Conservation (phyloP, 2,329 filamentous ascomycete species). For the Xylaria sp. region DNA sequence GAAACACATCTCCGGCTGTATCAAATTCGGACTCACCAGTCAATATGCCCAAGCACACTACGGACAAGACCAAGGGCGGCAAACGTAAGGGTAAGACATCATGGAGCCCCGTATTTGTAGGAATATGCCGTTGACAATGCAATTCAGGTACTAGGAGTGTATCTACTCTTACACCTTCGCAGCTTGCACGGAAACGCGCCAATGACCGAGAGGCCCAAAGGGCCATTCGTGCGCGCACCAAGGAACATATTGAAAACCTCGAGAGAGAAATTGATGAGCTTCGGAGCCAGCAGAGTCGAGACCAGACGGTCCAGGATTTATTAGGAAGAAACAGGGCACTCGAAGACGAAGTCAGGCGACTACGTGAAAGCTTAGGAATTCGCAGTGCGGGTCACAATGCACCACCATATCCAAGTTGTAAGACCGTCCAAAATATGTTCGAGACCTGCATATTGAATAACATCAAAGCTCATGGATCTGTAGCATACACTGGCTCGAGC, state of each 20-base stretch:
- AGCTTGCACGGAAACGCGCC: slow-evolving; percentile 88
- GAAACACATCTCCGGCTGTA: slow-evolving; percentile 31
- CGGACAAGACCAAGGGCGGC: slow-evolving; percentile 42
- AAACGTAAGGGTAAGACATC: slow-evolving; percentile 50
- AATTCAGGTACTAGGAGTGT: slow-evolving; percentile 76
- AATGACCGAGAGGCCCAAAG: slow-evolving; percentile 93
- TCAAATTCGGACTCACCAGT: slow-evolving; percentile 38
- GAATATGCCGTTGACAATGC: slow-evolving; percentile 27
- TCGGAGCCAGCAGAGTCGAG: slow-evolving; percentile 59
- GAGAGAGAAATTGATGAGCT: slow-evolving; percentile 81
- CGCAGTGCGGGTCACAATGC: slow-evolving; percentile 46
- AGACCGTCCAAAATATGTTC: slow-evolving; percentile 7
- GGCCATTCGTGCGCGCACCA: slow-evolving; percentile 86
- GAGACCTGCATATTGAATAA: background rate
- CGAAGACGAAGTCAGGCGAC: slow-evolving; percentile 62
- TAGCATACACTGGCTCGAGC: slow-evolving; percentile 51
- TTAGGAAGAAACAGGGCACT: slow-evolving; percentile 64
- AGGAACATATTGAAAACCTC: slow-evolving; percentile 83
- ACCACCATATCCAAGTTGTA: slow-evolving; percentile 47
- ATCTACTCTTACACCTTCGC: slow-evolving; percentile 86
- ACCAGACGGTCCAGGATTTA: slow-evolving; percentile 64
- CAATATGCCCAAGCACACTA: slow-evolving; percentile 44
- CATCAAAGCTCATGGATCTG: slow-evolving; percentile 23
- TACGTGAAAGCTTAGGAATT: slow-evolving; percentile 60
- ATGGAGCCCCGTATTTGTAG: background rate